Conservation (phyloP, 2,329 filamentous ascomycete species). For the Fusarium graminum region DNA sequence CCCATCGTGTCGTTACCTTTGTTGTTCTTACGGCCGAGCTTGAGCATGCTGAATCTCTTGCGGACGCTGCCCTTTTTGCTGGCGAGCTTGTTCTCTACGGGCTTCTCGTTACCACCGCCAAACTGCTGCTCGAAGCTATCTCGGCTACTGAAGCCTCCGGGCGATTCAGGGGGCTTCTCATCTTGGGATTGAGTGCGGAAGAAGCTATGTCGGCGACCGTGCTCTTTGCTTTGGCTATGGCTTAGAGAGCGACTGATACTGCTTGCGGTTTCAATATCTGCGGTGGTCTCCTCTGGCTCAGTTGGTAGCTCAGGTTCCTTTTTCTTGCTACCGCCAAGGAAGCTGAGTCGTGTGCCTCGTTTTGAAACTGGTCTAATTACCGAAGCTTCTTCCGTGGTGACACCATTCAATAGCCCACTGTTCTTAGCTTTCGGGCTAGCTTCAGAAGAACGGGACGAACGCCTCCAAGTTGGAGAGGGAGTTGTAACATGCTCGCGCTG, state of each 20-base stretch:
- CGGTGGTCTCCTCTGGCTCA: slow-evolving; percentile 50
- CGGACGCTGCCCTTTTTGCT: slow-evolving; percentile 74
- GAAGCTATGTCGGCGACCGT: slow-evolving; percentile 58
- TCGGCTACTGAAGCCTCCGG: slow-evolving; percentile 46
- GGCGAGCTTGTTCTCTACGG: slow-evolving; percentile 52
- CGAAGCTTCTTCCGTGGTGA: slow-evolving; percentile 63
- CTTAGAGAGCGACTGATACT: slow-evolving; percentile 50
- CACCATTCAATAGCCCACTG: slow-evolving; percentile 53
- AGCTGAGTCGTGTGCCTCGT: slow-evolving; percentile 67
- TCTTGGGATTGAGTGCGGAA: slow-evolving; percentile 58
- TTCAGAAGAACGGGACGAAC: slow-evolving; percentile 62
- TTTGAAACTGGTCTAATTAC: slow-evolving; percentile 65
- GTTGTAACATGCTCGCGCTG: slow-evolving; percentile 58
- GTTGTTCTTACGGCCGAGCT: slow-evolving; percentile 77
- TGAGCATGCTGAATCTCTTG: slow-evolving; percentile 83
- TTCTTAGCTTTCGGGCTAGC: slow-evolving; percentile 52
- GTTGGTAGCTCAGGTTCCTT: slow-evolving; percentile 55
- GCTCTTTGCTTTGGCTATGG: slow-evolving; percentile 49
- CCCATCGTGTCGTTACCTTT: slow-evolving; percentile 67
- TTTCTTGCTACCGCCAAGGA: slow-evolving; percentile 67
- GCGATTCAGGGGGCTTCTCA: slow-evolving; percentile 43
- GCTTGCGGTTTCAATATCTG: slow-evolving; percentile 52
- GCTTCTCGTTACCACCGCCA: slow-evolving; percentile 44
- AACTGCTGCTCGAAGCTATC: slow-evolving; percentile 51
- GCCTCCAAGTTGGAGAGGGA: slow-evolving; percentile 61